These are phyloP conservation scores for Penicillium sp. DNA, from an alignment of 2,329 filamentous ascomycete genomes.

Conservation along the genomic window DNA sequence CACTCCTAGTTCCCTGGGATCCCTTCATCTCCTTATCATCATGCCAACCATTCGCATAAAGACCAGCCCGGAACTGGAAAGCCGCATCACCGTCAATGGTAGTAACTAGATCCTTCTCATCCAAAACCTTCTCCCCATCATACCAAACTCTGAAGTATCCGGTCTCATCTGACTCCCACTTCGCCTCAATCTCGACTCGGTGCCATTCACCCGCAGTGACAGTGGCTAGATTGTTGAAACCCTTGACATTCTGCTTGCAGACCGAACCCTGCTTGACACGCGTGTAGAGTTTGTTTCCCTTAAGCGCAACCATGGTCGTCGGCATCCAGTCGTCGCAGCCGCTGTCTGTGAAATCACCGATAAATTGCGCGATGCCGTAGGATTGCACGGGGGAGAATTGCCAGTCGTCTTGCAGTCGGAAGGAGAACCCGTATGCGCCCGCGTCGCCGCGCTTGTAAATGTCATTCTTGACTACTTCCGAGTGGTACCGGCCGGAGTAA, in stretches of 20 bases:
- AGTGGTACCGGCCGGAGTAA: constrained; percentile 52
- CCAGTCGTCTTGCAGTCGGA: constrained; percentile 51
- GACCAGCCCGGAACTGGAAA: constrained; percentile 50
- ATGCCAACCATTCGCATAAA: constrained; percentile 55
- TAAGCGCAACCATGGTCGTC: constrained; percentile 51
- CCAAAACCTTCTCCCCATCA: constrained; percentile 48
- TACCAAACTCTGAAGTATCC: constrained; percentile 52
- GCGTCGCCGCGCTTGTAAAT: constrained; percentile 49
- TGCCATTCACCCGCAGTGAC: constrained; percentile 51
- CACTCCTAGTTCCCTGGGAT: constrained; percentile 45
- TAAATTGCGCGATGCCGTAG: constrained; percentile 55
- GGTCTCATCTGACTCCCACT: constrained; percentile 47
- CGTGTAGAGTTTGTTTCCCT: constrained; percentile 45
- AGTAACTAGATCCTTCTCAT: constrained; percentile 44
- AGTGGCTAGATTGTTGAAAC: constrained; percentile 38
- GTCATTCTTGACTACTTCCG: constrained; percentile 48
- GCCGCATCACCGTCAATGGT: constrained; percentile 46
- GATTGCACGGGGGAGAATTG: constrained; percentile 46
- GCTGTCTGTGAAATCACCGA: constrained; percentile 49
- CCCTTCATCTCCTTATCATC: constrained; percentile 44
- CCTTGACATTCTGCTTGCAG: constrained; percentile 36
- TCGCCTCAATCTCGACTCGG: constrained; percentile 47
- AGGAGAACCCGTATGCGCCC: constrained; percentile 53
- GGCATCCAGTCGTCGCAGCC: constrained; percentile 53
- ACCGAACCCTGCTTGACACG: constrained; percentile 46